These are phyloP conservation scores for Colletotrichum agaves DNA, from an alignment of 2,329 filamentous ascomycete genomes.

Conservation along the genomic window DNA sequence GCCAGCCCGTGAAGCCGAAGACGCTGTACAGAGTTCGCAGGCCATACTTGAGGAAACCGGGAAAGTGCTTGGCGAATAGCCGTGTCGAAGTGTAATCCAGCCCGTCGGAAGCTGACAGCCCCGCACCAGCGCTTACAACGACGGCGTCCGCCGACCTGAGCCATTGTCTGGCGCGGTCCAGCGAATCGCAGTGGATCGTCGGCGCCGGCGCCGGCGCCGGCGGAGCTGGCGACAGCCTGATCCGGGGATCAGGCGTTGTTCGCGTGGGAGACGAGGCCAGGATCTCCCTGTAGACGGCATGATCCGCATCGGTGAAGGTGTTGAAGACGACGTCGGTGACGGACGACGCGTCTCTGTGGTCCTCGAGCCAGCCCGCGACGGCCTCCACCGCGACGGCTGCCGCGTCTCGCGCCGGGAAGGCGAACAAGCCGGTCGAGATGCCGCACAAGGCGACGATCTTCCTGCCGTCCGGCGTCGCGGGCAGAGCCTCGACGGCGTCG, in stretches of 20 bases:
- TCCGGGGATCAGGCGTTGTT: not conserved
- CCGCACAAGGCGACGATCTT: constrained; percentile 48
- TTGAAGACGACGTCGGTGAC: constrained; percentile 48
- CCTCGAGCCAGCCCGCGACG: constrained; percentile 42
- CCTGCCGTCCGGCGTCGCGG: constrained; percentile 39
- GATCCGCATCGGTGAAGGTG: constrained; percentile 45
- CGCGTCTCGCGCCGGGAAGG: constrained; percentile 45
- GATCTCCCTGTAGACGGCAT: constrained; percentile 31
- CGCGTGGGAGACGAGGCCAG: constrained; percentile 12
- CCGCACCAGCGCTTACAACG: constrained; percentile 47
- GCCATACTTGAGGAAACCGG: constrained; percentile 43
- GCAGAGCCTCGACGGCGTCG: constrained; percentile 42
- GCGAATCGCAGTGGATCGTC: constrained; percentile 19
- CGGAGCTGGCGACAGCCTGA: not conserved
- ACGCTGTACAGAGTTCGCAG: constrained; percentile 46
- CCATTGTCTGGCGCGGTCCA: constrained; percentile 40
- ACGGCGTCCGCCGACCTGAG: constrained; percentile 42
- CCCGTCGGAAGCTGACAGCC: constrained; percentile 47
- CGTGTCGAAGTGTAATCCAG: constrained; percentile 46
- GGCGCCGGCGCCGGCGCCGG: not conserved
- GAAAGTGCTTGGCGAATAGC: constrained; percentile 46
- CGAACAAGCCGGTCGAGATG: constrained; percentile 49
- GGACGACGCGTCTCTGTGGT: constrained; percentile 39
- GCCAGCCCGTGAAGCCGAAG: constrained; percentile 46
- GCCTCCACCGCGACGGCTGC: constrained; percentile 43